Percentiles rank a stretch among this genome's conserved stretches.
These are phyloP conservation scores for Dryas drummondii DNA, from an alignment of 306 rosid genomes.

Conservation along the genomic window DNA sequence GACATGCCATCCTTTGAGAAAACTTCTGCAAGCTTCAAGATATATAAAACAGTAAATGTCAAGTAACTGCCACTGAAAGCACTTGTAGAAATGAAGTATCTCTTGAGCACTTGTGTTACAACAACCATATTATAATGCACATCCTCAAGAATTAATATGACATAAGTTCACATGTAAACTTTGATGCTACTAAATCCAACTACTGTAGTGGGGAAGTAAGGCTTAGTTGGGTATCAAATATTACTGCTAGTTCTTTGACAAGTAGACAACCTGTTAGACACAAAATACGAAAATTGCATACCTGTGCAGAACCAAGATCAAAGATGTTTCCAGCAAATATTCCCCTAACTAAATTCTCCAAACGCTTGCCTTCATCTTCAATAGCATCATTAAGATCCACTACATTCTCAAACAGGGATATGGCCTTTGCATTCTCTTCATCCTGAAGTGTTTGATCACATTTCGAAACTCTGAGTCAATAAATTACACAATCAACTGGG, in stretches of 20 bases:
- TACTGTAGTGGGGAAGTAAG: no score
- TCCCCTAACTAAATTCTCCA: slow-evolving; percentile 81
- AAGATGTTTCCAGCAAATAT: slow-evolving; percentile 95
- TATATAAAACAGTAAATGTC: slow-evolving; percentile 25
- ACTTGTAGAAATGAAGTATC: slow-evolving; percentile 2
- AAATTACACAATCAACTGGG: neutral
- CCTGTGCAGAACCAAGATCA: slow-evolving; percentile 98
- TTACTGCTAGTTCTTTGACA: neutral
- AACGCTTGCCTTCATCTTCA: slow-evolving; percentile 81
- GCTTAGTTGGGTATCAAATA: neutral
- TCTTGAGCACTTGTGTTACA: neutral
- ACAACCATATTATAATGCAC: neutral
- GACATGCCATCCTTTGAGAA: slow-evolving; percentile 94
- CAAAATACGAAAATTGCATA: slow-evolving; percentile 6
- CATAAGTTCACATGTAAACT: neutral
- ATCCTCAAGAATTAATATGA: neutral
- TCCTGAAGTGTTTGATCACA: slow-evolving; percentile 50
- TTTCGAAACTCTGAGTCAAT: neutral
- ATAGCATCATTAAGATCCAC: slow-evolving; percentile 72
- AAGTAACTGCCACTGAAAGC: slow-evolving; percentile 6
- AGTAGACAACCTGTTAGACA: no score
- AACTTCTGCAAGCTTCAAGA: slow-evolving; percentile 92
- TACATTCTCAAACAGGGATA: slow-evolving; percentile 67
- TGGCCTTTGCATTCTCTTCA: slow-evolving; percentile 95
- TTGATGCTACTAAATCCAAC: neutral